Evolutionary conservation across 805 yeast genomes (phyloP).

Genomic region (Tetrapisispora taiwanensis): DNA sequence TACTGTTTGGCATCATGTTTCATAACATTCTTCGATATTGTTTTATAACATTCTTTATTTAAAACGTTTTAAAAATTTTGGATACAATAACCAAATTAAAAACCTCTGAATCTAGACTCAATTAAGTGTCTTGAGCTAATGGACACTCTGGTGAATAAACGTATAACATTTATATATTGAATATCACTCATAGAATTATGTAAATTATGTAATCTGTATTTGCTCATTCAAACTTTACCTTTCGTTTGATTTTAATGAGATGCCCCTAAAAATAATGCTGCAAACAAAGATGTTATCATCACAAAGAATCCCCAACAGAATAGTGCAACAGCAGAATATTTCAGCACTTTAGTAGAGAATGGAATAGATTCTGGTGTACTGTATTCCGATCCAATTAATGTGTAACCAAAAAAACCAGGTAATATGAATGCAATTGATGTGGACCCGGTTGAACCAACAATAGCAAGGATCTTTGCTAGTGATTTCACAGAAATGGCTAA

Average conservation of each 20-base stretch:
- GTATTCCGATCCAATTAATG: conserved; percentile 19
- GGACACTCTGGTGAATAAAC: too few relatives aligned
- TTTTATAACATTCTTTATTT: neutral
- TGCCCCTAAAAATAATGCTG: conserved; percentile 25
- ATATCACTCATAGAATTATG: too few relatives aligned
- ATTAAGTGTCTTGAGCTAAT: too few relatives aligned
- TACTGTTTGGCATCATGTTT: neutral
- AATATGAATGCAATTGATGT: conserved; percentile 67
- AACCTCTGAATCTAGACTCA: too few relatives aligned
- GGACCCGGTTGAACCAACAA: conserved; percentile 79
- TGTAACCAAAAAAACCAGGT: conserved; percentile 67
- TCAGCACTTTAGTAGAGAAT: conserved; percentile 26
- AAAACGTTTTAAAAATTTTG: too few relatives aligned
- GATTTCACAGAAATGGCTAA: conserved; percentile 52
- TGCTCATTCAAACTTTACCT: too few relatives aligned
- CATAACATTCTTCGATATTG: neutral
- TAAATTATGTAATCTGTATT: too few relatives aligned
- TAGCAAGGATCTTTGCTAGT: conserved; percentile 56
- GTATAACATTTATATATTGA: too few relatives aligned
- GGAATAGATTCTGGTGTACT: conserved; percentile 11
- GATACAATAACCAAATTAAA: too few relatives aligned
- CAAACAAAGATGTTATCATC: conserved; percentile 42
- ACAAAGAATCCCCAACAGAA: conserved; percentile 42
- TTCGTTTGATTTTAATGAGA: conserved; percentile 8
- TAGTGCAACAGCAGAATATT: conserved; percentile 31